Conservation (phyloP, 768 basidiomycete genomes). For the Leccinum fibrillosum region DNA sequence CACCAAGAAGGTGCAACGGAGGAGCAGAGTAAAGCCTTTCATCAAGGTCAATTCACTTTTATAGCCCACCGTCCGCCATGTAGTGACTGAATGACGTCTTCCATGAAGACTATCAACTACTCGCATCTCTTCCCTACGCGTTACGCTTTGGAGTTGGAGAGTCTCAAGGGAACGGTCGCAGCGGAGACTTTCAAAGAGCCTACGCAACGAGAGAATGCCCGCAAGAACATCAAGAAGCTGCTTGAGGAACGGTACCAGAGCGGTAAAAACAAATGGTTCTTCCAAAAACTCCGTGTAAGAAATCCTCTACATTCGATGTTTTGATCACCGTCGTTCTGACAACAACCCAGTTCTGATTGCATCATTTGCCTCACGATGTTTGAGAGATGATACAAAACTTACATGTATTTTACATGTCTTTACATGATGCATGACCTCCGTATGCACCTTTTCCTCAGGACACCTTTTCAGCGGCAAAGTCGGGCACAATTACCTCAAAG, state of each 20-base stretch:
- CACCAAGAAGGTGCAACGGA: conserved; percentile 85
- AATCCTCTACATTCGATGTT: neutral
- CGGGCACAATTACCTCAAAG: neutral
- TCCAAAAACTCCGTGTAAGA: conserved; percentile 77
- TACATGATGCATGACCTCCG: conserved; percentile 24
- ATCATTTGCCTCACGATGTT: conserved; percentile 10
- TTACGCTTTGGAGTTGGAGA: conserved; percentile 95
- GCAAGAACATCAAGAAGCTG: conserved; percentile 95
- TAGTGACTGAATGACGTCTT: neutral
- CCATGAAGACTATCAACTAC: conserved; percentile 84
- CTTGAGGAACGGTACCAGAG: conserved; percentile 91
- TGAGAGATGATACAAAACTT: conserved; percentile 31
- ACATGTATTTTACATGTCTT: conserved; percentile 37
- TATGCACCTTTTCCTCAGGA: conserved; percentile 14
- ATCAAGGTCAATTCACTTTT: conserved; percentile 73
- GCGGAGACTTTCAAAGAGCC: conserved; percentile 97
- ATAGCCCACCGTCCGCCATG: neutral
- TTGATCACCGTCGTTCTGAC: neutral
- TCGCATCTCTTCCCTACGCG: conserved; percentile 99
- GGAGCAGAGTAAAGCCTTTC: conserved; percentile 99
- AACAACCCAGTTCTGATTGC: conserved; percentile 34
- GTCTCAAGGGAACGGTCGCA: conserved; percentile 81
- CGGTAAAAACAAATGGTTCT: conserved; percentile 99
- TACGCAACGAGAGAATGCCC: conserved; percentile 88
- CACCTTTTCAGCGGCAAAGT: neutral